A percentile compares a stretch with the other conserved stretches of the same genome.
These are phyloP conservation scores for Melanomma pulvis-pyrius DNA, from an alignment of 495 filamentous ascomycete genomes.

Conservation along the genomic window DNA sequence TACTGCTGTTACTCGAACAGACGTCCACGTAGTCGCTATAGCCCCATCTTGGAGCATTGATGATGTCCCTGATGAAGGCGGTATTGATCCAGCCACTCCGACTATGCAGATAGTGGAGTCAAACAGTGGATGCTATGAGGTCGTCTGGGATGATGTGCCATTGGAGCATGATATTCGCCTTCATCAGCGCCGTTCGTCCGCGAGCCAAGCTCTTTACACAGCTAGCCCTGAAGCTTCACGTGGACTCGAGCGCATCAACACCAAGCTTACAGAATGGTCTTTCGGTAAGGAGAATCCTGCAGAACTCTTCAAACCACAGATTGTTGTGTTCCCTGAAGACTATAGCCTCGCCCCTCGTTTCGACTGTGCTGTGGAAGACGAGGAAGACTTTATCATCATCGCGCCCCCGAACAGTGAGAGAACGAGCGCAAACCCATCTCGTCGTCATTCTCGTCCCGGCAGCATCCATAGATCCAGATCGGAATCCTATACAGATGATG, in stretches of 20 bases:
- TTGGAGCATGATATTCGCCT: not conserved
- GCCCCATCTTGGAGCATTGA: slow-evolving; percentile 17
- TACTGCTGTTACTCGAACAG: slow-evolving; percentile 23
- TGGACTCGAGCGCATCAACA: slow-evolving; percentile 25
- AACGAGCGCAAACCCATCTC: slow-evolving; percentile 18
- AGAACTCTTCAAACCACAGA: slow-evolving; percentile 22
- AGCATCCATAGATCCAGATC: slow-evolving; percentile 13
- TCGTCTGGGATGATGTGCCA: slow-evolving; percentile 31
- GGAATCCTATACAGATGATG: not conserved
- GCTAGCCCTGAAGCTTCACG: slow-evolving; percentile 1
- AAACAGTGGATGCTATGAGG: slow-evolving; percentile 22
- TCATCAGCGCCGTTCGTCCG: slow-evolving; percentile 16
- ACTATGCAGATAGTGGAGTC: slow-evolving; percentile 37
- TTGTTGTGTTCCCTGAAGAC: slow-evolving; percentile 32
- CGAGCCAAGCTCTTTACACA: slow-evolving; percentile 13
- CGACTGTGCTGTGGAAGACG: slow-evolving; percentile 21
- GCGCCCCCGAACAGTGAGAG: slow-evolving; percentile 32
- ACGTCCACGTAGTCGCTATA: slow-evolving; percentile 32
- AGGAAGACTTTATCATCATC: slow-evolving; percentile 17
- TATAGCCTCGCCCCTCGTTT: not conserved
- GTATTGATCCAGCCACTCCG: slow-evolving; percentile 14
- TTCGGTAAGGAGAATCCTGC: not conserved
- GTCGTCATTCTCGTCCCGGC: slow-evolving; percentile 7
- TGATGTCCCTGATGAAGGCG: slow-evolving; percentile 6
- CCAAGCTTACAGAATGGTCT: slow-evolving; percentile 33